Base-by-base conservation (phyloP, 2,329 filamentous ascomycete genomes). In the Raffaelea deltoideospora region DNA sequence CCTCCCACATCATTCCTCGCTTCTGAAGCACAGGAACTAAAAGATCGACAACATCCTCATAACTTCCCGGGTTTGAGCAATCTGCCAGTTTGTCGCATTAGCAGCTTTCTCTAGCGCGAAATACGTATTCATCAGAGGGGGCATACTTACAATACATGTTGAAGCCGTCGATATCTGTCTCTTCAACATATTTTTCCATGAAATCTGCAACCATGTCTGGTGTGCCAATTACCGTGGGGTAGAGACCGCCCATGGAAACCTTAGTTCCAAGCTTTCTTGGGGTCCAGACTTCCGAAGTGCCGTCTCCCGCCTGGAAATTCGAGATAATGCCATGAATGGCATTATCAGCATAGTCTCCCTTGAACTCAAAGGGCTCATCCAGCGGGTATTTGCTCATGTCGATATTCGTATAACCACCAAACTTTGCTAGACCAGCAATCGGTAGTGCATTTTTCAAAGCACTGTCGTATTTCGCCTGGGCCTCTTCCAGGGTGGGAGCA, bases 391-490 rank as follows among this genome's bases (percentile, higher is more conserved):
- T 7, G 7, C 7, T 8, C 26, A 28, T 7, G 26, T 28, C 26
- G 26, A 28, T 5, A 29, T 27, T 10, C 28, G 18, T 7, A 11
- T 23, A n/a, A 19, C 29, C 22, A 20, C 17, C 9, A 31, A n/a
- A 8, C 20, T 14, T 5, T 28, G 48, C 47, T 2, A 51, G 43
- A 1, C 44, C 48, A 14, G 46, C 48, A 3, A 43, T 37, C 7
- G 37, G 35, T 23, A 42, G 34, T 14, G 44, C 45, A 34, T 46
- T 43, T 31, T 45, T 34, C 21, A 35, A 20, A 4, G 40, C 41
- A 14, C 36, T 34, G 18, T 44, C 41, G 31, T 45, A 45, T 30
- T 49, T 49, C 18, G 34, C 46, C 34, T 43, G 37, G 15, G 46
- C 47, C 33, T 48, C 45, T 34, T 46, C 45, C 14, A 33, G 30